Base-by-base conservation (phyloP, 2,329 filamentous ascomycete genomes). In the Neonectria sp. region DNA sequence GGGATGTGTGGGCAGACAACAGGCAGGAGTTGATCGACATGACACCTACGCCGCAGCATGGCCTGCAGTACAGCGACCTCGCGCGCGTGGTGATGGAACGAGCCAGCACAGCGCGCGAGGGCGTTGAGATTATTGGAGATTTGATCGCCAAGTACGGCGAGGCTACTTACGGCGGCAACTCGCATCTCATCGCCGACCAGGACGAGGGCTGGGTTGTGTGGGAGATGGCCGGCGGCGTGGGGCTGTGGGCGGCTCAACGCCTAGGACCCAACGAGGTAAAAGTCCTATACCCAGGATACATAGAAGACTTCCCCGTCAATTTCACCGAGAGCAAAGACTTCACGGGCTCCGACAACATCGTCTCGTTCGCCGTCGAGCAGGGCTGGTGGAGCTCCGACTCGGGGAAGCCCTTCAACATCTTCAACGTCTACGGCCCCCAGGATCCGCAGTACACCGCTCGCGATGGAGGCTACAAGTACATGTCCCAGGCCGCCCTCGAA, bases 21-120 rank as follows among this genome's bases (percentile, higher is more conserved):
- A 64, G 72, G 3, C 71, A 75, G 7, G 72, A 74, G 21, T 52
- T 74, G 2, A 63, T 74, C 1, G 63, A 73, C 25, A 75, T 74
- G 69, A 74, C 72, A 1, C 71, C 72, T 2, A 65, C 70, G 7
- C 72, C 72, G 15, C 72, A 74, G 2, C 69, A 15, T 0, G 72
- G 72, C 1, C 43, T 75, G 6, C 72, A 74, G n/a, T 74, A 74
- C 17, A 74, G 72, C 27, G 72, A 74, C 4, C 51, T 74, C 8
- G 72, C 72, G 15, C 72, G 72, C 0, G 73, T 75, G 17, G 69
- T 74, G 2, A 75, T 74, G 72, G 72, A 74, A 6, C 65, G 72
- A 43, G 72, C 72, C 0, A 69, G 56, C 0, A 68, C 62, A 9
- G 72, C 72, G 17, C 69, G 72, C 1, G 69, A 75, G 31, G 72